Conservation (phyloP, 306 rosid genomes). For the Castanea crenata region DNA sequence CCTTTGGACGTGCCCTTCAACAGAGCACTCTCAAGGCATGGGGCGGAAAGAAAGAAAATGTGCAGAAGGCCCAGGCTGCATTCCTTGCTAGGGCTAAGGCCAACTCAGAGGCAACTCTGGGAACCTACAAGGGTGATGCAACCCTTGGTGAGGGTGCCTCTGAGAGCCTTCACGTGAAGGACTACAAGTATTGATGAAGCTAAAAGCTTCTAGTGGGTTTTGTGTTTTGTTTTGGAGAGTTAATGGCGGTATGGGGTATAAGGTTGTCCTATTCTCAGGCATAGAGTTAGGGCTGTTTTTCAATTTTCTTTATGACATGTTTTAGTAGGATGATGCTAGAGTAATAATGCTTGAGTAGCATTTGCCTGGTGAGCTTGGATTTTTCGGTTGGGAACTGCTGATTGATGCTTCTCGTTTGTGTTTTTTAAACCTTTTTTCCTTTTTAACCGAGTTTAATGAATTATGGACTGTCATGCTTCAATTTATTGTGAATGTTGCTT, state of each 20-base stretch:
- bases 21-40: conserved; percentile 88
- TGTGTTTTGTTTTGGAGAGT: conserved; percentile 19
- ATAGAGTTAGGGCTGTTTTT: neutral
- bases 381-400: neutral
- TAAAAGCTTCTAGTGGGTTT: neutral
- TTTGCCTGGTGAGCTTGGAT: conserved; percentile 1
- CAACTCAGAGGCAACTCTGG: conserved; percentile 77
- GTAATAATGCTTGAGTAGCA: conserved; percentile 21
- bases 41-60: conserved; percentile 60
- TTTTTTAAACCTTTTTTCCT: neutral
- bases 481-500: neutral
- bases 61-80: conserved; percentile 63
- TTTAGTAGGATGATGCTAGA: conserved; percentile 1
- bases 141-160: conserved; percentile 60
- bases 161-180: conserved; percentile 77
- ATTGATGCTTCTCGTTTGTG: neutral
- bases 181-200: conserved; percentile 39
- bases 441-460: neutral
- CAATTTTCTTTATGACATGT: neutral
- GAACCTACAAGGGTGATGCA: conserved; percentile 71
- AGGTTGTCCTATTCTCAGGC: conserved; percentile 15
- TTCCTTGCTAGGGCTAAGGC: conserved; percentile 77
- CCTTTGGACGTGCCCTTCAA: conserved; percentile 85
- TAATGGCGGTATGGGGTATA: conserved; percentile 3
- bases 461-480: neutral